A percentile compares a stretch with the other conserved stretches of the same genome.
phyloP scores from a whole-genome alignment of 1,284 basidiomycete genomes.

The Cutaneotrichosporon spelunceum region DNA sequence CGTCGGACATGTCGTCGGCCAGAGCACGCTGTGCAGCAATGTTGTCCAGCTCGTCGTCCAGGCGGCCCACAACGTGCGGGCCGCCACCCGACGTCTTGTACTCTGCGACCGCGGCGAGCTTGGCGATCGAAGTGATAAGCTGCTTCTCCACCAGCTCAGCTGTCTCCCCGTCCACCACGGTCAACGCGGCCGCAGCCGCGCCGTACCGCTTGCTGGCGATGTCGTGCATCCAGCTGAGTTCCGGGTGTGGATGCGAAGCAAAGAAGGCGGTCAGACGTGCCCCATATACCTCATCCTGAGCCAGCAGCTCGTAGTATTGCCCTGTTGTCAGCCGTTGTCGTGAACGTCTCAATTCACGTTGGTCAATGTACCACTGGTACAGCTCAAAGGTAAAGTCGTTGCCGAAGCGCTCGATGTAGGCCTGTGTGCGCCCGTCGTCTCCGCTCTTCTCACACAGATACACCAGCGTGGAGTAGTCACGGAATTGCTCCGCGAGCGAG shows the following conservation, averaged over 20 bases:
- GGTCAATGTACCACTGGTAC: conserved; percentile 65
- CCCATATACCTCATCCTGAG: conserved; percentile 63
- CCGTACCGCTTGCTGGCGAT: conserved; percentile 67
- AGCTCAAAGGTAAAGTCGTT: conserved; percentile 82
- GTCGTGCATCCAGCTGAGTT: conserved; percentile 87
- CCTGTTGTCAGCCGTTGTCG: conserved; percentile 53
- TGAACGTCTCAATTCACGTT: conserved; percentile 40
- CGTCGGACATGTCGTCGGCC: conserved; percentile 27
- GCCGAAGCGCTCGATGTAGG: conserved; percentile 75
- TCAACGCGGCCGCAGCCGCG: conserved; percentile 64
- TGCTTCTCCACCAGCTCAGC: conserved; percentile 65
- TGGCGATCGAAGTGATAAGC: conserved; percentile 87
- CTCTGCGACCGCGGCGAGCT: conserved; percentile 76
- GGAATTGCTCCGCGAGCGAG: conserved; percentile 75
- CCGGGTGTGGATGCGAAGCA: conserved; percentile 59
- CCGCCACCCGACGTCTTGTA: conserved; percentile 51
- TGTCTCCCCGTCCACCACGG: conserved; percentile 61
- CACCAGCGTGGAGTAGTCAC: conserved; percentile 76
- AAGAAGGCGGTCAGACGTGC: conserved; percentile 74
- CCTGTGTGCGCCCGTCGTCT: conserved; percentile 50
- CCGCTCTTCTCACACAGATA: conserved; percentile 64
- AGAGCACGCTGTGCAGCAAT: conserved; percentile 57
- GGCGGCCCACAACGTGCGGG: conserved; percentile 24
- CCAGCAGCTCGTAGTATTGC: conserved; percentile 69
- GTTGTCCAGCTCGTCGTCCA: conserved; percentile 57